Evolutionary conservation across 768 basidiomycete genomes (phyloP).

Genomic region (Collybia sordida): DNA sequence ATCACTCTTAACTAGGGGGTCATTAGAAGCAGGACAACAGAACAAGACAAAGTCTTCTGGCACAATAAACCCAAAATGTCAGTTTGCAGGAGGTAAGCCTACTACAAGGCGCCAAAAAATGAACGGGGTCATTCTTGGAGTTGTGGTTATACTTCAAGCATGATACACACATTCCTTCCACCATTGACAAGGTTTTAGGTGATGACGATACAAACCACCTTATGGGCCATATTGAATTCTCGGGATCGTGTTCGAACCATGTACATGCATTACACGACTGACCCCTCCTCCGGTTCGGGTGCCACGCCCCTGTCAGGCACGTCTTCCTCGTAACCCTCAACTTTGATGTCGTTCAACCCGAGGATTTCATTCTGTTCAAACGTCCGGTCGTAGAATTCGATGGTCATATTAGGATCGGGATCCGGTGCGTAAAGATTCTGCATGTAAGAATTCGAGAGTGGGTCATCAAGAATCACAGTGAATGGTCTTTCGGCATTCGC

Average conservation of each 20-base stretch:
- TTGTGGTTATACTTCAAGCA: too few species aligned
- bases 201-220: too few species aligned
- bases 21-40: slow-evolving; percentile 8
- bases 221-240: too few species aligned
- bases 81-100: slow-evolving; percentile 8
- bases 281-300: too few species aligned
- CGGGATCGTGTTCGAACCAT: too few species aligned
- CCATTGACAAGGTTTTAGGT: too few species aligned
- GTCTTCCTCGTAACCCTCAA: slow-evolving; percentile 65
- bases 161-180: too few species aligned
- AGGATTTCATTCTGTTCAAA: slow-evolving; percentile 94
- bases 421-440: slow-evolving; percentile 98
- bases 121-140: slow-evolving; percentile 6
- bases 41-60: slow-evolving; percentile 7
- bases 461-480: slow-evolving; percentile 94
- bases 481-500: slow-evolving; percentile 79
- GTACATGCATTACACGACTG: too few species aligned
- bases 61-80: slow-evolving; percentile 7
- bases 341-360: slow-evolving; percentile 87
- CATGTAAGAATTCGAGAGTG: slow-evolving; percentile 91
- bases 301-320: not conserved
- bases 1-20: slow-evolving; percentile 8
- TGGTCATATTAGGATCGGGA: slow-evolving; percentile 89
- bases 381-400: slow-evolving; percentile 80
- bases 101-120: slow-evolving; percentile 8